These are phyloP conservation scores for Daldinia vernicosa DNA, from an alignment of 495 filamentous ascomycete genomes.

Conservation along the genomic window DNA sequence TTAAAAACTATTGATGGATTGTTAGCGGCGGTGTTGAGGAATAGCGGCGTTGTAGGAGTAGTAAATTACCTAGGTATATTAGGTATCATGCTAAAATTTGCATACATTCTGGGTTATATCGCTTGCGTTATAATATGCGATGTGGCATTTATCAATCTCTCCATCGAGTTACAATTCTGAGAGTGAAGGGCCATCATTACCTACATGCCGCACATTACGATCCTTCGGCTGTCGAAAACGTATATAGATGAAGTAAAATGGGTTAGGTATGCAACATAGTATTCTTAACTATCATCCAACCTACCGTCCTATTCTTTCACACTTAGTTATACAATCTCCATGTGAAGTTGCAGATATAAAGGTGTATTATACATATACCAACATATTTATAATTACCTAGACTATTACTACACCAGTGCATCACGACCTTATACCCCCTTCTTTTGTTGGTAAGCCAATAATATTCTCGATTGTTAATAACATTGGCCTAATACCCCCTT, in stretches of 20 bases:
- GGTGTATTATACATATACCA: no score
- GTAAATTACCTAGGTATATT: background rate
- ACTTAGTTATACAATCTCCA: background rate
- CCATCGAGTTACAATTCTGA: background rate
- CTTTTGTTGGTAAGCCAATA: no score
- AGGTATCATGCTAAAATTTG: background rate
- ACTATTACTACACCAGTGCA: no score
- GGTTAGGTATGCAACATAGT: background rate
- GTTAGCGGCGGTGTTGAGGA: constrained; percentile 1
- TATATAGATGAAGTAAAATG: background rate
- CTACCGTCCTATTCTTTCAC: background rate
- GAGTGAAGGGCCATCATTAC: background rate
- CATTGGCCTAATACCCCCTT: no score
- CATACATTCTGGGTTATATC: background rate
- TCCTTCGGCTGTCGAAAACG: background rate
- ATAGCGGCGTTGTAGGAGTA: constrained; percentile 4
- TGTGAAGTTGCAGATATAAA: no score
- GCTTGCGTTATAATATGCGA: background rate
- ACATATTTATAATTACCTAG: no score
- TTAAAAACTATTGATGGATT: background rate
- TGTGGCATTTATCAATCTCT: background rate
- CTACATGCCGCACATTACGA: background rate
- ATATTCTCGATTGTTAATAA: no score
- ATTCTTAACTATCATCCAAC: background rate
- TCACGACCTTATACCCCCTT: no score